Conservation (phyloP, 768 basidiomycete species). For the Nevesoporus exiguus region DNA sequence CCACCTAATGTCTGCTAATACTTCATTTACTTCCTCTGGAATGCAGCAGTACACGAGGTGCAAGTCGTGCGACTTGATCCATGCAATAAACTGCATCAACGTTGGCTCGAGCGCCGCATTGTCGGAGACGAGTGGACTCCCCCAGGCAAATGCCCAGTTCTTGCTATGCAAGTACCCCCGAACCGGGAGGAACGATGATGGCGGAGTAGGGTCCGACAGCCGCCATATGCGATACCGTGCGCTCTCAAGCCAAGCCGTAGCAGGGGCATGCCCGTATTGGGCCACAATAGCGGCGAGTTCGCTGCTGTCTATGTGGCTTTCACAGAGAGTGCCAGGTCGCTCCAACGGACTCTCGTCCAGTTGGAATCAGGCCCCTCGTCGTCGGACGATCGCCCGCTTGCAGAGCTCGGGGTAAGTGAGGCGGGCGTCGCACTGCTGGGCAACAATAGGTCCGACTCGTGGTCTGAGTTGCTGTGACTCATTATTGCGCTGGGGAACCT, state of each 20-base stretch:
- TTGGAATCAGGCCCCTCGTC: background rate
- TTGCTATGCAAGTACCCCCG: slow-evolving; percentile 57
- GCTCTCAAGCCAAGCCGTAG: slow-evolving; percentile 69
- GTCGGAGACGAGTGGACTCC: slow-evolving; percentile 55
- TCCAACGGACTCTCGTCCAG: slow-evolving; percentile 4
- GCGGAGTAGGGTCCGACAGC: slow-evolving; percentile 18
- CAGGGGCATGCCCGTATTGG: slow-evolving; percentile 61
- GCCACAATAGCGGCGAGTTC: slow-evolving; percentile 53
- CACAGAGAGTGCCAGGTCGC: slow-evolving; percentile 8
- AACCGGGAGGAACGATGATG: slow-evolving; percentile 45
- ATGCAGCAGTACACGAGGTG: slow-evolving; percentile 62
- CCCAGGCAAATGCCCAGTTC: slow-evolving; percentile 58
- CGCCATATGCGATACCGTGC: slow-evolving; percentile 52
- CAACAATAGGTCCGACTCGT: background rate
- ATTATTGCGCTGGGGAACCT: slow-evolving; percentile 1
- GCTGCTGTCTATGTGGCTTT: slow-evolving; percentile 7
- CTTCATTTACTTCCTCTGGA: slow-evolving; percentile 46
- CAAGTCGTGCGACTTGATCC: slow-evolving; percentile 42
- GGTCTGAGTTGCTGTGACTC: background rate
- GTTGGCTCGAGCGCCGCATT: slow-evolving; percentile 31
- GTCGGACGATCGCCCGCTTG: slow-evolving; percentile 6
- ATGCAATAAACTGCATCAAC: slow-evolving; percentile 43
- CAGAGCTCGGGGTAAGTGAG: background rate
- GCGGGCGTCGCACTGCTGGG: background rate
- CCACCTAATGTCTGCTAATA: slow-evolving; percentile 55